Evolutionary conservation across 1,284 basidiomycete species (phyloP).

Genomic region (Sporisorium graminicola): DNA sequence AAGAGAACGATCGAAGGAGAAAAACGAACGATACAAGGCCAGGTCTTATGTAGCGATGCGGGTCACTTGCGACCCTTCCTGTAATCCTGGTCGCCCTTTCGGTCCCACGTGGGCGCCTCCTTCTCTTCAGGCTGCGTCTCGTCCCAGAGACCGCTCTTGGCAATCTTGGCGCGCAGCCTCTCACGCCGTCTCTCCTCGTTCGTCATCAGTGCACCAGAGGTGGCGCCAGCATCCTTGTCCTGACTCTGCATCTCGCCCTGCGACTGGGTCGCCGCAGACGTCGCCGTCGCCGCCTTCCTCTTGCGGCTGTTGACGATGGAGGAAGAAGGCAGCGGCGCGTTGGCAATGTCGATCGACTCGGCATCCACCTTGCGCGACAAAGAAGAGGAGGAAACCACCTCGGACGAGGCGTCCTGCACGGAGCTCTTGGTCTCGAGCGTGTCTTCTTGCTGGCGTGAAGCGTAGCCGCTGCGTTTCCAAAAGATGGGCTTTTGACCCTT

Average conservation of each 20-base stretch:
- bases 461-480: constrained; percentile 66
- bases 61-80: constrained; percentile 43
- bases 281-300: constrained; percentile 19
- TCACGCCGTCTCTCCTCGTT: constrained; percentile 39
- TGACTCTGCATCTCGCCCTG: constrained; percentile 12
- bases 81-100: constrained; percentile 59
- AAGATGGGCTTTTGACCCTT: constrained; percentile 68
- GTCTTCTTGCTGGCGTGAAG: constrained; percentile 32
- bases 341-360: constrained; percentile 46
- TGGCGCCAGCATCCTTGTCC: not conserved
- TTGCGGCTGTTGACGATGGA: constrained; percentile 28
- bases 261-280: constrained; percentile 9
- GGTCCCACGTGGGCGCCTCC: constrained; percentile 61
- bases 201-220: not conserved
- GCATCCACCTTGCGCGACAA: constrained; percentile 5
- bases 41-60: not conserved
- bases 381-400: constrained; percentile 6
- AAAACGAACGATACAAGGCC: not conserved
- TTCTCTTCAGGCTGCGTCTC: constrained; percentile 64
- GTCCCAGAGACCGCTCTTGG: constrained; percentile 57
- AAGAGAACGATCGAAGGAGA: too few species aligned
- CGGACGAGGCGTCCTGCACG: not conserved
- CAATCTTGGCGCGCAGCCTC: constrained; percentile 38
- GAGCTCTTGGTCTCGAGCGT: constrained; percentile 5
- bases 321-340: constrained; percentile 28